phyloP scores from a whole-genome alignment of 2,329 filamentous ascomycete species.

The Neonectria punicea region DNA sequence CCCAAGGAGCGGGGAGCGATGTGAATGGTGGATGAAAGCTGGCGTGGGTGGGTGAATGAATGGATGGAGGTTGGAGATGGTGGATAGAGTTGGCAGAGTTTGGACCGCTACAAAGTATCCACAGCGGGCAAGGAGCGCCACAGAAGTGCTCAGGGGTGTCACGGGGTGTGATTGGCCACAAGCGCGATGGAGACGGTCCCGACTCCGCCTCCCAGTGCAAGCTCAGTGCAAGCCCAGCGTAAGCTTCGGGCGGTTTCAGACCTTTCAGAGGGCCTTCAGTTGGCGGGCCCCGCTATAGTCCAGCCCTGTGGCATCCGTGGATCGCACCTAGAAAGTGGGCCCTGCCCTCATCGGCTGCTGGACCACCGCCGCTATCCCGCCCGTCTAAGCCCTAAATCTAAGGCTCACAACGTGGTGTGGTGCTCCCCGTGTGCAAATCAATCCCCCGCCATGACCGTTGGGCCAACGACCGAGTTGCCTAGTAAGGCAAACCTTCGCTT shows the following conservation, averaged over 20 bases:
- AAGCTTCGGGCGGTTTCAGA: slow-evolving; percentile 14
- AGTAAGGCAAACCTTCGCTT: slow-evolving; percentile 3
- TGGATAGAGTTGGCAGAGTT: not conserved
- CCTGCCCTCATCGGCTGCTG: not conserved
- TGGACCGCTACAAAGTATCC: not conserved
- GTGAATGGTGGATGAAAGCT: slow-evolving; percentile 21
- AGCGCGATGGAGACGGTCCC: not conserved
- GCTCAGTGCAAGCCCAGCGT: not conserved
- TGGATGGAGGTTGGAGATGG: not conserved
- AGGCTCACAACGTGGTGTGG: slow-evolving; percentile 25
- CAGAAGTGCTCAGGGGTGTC: slow-evolving; percentile 3
- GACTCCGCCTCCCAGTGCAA: slow-evolving; percentile 10
- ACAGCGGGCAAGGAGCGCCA: not conserved
- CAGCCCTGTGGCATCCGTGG: slow-evolving; percentile 18
- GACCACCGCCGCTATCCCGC: slow-evolving; percentile 5
- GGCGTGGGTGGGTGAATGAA: not conserved
- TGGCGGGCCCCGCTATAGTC: slow-evolving; percentile 9
- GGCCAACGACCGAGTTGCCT: slow-evolving; percentile 6
- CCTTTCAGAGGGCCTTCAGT: slow-evolving; percentile 7
- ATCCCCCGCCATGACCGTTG: not conserved
- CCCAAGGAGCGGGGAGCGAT: slow-evolving; percentile 11
- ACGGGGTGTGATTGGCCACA: slow-evolving; percentile 11
- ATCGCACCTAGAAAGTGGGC: not conserved
- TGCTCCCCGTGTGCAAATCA: slow-evolving; percentile 2
- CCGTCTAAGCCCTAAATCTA: slow-evolving; percentile 17